A percentile compares a stretch with the other conserved stretches of the same genome.
Conservation (phyloP, 768 basidiomycete species). For the Mrakia hoshinonis region DNA sequence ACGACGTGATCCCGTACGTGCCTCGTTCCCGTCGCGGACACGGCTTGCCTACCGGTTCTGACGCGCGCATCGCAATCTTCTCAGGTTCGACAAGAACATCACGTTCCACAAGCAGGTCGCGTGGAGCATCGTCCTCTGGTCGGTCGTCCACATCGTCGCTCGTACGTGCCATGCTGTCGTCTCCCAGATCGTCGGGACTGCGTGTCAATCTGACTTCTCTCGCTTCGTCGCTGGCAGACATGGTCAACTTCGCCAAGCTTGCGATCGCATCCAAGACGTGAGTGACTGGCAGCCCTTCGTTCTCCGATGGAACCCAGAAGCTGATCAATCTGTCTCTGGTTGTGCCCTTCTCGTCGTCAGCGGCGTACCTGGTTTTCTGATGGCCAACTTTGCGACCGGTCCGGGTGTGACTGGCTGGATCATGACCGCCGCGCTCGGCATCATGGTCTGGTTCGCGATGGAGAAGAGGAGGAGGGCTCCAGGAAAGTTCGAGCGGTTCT, state of each 20-base stretch:
- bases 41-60: neutral
- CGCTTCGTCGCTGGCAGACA: conserved; percentile 1
- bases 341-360: conserved; percentile 38
- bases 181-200: neutral
- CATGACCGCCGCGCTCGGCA: conserved; percentile 59
- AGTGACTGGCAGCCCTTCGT: neutral
- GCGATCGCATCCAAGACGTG: conserved; percentile 44
- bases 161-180: conserved; percentile 47
- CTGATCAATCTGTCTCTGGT: neutral
- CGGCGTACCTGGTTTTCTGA: conserved; percentile 61
- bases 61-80: too few species aligned
- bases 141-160: conserved; percentile 65
- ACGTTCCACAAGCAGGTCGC: conserved; percentile 77
- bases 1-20: conserved; percentile 35
- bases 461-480: conserved; percentile 65
- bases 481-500: conserved; percentile 67
- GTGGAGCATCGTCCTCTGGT: conserved; percentile 77
- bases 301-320: neutral
- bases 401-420: conserved; percentile 72
- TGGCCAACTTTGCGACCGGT: conserved; percentile 70
- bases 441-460: conserved; percentile 77
- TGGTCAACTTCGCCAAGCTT: conserved; percentile 70
- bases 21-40: neutral
- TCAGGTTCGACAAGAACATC: conserved; percentile 75
- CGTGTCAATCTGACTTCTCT: too few species aligned